Evolutionary conservation across 192 early-diverging fungal genomes (phyloP), one percentile per base, ranked within the genome.

Genomic region (Phycomyces nitens): DNA sequence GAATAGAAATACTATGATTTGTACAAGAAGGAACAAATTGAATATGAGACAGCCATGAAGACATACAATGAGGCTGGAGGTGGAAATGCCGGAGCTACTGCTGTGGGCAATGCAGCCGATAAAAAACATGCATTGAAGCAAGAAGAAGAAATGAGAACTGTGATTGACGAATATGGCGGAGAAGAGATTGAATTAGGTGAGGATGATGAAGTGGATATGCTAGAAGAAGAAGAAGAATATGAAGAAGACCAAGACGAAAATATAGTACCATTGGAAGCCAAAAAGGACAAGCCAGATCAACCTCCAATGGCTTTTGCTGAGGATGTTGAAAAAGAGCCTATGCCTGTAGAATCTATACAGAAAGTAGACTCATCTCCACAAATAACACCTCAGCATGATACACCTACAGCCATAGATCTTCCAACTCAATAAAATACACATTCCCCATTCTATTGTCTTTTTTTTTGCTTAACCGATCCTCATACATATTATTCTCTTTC

Each of bases 1-100:
- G n/a, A 23, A 21, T 47, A 71, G 77, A 79, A 72, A 72, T 79
- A 79, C 59, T 68, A 66, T 50, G 53, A 64, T 50, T 23, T 58
- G 11, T 68, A 64, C 52, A 60, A 68, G 12, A 60, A 44, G 22
- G 77, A 62, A 43, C 68, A 68, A 58, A 51, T 66, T 39, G 73
- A 72, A 9, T 75, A 75, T 59, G 57, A 73, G 47, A 53, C 24
- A 38, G 73, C 74, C 7, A 72, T 79, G 70, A 72, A 61, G 23
- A 54, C 55, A 10, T 69, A 69, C 26, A 68, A 20, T 0, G 71
- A 44, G 2, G 61, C 71, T 10, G 71, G 60, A 27, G 60, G 61
- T 23, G 65, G 66, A 15, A 38, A 27, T 39, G 67, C 53, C 12
- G 67, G 67, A 8, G 53, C 43, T 10, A 29, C 55, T 9, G 67